Base-by-base conservation (phyloP, 495 filamentous ascomycete genomes). In the Penicillium arizonense region DNA sequence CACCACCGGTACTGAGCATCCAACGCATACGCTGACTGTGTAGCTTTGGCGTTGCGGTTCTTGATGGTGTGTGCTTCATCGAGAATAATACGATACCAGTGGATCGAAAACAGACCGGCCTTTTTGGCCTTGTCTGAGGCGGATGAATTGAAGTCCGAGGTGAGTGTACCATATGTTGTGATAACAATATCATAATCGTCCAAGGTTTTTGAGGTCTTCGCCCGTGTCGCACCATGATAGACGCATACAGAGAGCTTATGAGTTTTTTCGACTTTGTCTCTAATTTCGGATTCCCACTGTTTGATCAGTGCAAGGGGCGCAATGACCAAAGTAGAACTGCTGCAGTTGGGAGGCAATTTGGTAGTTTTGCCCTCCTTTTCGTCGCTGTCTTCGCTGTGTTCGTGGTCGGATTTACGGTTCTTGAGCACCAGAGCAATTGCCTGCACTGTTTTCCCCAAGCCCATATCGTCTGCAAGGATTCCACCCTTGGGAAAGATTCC, bases 61-160 rank as follows among this genome's bases (percentile, higher is more conserved):
- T 97, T 97, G 77, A 98, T 97, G 0, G 88, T 95, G 69, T 97
- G 94, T 4, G 94, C 94, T 73, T 98, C 94, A 55, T 98, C 94
- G 13, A 97, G 80, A 44, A 98, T 93, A 53, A 97, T 83, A 16
- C 94, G 88, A 65, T 90, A 97, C 94, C 94, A 98, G 64, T 92
- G 84, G 7, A 96, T 73, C 41, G 89, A 90, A 61, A 97, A 96
- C 52, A 92, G 89, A 9, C 92, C 93, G 36, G 86, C 80, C 57
- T 91, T 87, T 16, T 85, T 72, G 36, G 68, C 75, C 53, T 82
- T 80, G 20, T 82, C 82, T 32, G 84, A 82, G 52, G 82, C 82
- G 3, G 61, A 59, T 7, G 63, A 59, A 20, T 81, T 85, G 53
- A 91, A 84, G 56, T 98, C 94, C 3, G 94, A 96, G 12, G 92